These are phyloP conservation scores for Dalbergia cultrata DNA, from an alignment of 306 rosid species.

Conservation along the genomic window DNA sequence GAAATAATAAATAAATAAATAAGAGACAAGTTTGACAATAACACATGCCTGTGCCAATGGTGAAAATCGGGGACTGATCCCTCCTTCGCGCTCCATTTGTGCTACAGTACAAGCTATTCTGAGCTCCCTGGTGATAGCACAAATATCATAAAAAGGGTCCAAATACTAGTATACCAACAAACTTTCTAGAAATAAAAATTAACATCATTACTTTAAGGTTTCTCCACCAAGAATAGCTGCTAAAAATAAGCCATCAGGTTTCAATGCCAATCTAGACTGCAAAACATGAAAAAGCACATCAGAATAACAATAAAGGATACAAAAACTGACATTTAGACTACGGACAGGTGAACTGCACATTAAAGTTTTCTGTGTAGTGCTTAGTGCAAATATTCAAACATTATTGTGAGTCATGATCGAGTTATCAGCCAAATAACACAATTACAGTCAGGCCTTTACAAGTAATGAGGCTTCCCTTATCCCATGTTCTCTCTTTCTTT, in stretches of 20 bases:
- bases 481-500: not conserved
- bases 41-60: constrained; percentile 89
- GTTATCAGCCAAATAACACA: constrained; percentile 18
- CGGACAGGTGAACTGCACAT: not conserved
- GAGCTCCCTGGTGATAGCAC: constrained; percentile 74
- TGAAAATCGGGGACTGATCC: constrained; percentile 92
- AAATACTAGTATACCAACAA: constrained; percentile 33
- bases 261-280: constrained; percentile 93
- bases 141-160: constrained; percentile 42
- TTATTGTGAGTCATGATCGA: constrained; percentile 2
- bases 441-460: not conserved
- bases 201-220: constrained; percentile 70
- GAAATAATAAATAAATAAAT: constrained; percentile 13
- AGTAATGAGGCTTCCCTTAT: not conserved
- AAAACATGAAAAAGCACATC: constrained; percentile 50
- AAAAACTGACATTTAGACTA: constrained; percentile 1
- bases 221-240: constrained; percentile 97
- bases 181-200: constrained; percentile 31
- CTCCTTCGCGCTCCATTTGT: constrained; percentile 99
- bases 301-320: constrained; percentile 24
- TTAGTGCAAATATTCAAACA: constrained; percentile 25
- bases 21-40: constrained; percentile 14
- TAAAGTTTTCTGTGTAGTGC: not conserved
- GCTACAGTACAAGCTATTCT: constrained; percentile 98
- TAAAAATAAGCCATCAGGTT: constrained; percentile 95